phyloP scores from a whole-genome alignment of 257 asterid genomes.

The Pogostemon cablin region DNA sequence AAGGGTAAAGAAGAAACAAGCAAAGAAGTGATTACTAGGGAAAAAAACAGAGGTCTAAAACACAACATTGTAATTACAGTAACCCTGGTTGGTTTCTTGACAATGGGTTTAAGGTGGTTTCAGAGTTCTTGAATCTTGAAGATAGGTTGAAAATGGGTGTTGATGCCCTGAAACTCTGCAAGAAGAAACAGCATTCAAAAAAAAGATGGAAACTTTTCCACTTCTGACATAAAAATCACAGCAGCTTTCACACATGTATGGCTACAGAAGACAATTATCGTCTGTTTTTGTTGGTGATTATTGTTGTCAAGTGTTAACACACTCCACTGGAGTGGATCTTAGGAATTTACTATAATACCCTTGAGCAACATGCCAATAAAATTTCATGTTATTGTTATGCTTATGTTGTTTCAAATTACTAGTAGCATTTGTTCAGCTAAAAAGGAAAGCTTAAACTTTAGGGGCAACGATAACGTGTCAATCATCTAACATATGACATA shows the following conservation, averaged over 20 bases:
- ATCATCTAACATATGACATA: no score
- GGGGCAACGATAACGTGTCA: no score
- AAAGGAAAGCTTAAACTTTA: no score
- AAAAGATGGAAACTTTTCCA: not conserved
- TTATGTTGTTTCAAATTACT: no score
- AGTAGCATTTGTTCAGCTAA: no score
- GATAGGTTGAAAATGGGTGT: not conserved
- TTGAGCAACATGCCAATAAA: not conserved
- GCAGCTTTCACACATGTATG: constrained; percentile 25
- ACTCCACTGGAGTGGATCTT: not conserved
- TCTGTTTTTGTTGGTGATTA: not conserved
- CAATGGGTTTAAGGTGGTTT: not conserved
- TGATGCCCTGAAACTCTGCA: not conserved
- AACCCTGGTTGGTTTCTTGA: not conserved
- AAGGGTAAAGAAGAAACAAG: constrained; percentile 35
- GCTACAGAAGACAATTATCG: not conserved
- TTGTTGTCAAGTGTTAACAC: not conserved
- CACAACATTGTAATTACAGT: constrained; percentile 37
- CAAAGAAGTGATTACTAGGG: constrained; percentile 35
- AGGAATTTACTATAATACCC: constrained; percentile 22
- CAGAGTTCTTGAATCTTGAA: not conserved
- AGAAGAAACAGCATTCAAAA: not conserved
- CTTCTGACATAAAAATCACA: not conserved
- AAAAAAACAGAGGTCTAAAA: constrained; percentile 31
- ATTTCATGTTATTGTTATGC: not conserved